Percentiles rank a stretch among this genome's conserved stretches.
Conservation (phyloP, 352 stramenopile genomes). For the Pythium utonaiense region DNA sequence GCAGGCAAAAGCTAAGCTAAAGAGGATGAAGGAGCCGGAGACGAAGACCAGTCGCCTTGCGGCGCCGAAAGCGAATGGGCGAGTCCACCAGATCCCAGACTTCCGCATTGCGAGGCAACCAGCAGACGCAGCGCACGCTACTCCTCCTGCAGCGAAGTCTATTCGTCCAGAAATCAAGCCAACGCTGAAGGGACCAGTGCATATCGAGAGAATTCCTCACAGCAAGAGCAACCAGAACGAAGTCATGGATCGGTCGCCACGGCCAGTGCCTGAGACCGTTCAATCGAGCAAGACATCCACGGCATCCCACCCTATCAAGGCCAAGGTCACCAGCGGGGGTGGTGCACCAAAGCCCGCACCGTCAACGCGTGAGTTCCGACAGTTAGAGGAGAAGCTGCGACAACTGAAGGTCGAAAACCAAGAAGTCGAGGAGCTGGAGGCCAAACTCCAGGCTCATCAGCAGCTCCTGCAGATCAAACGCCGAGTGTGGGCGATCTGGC, state of each 20-base stretch:
- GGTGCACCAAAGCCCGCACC: not conserved
- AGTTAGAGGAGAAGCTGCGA: slow-evolving; percentile 17
- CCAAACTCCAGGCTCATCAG: not conserved
- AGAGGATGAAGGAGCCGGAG: not conserved
- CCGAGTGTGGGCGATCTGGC: slow-evolving; percentile 23
- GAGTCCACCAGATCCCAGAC: not conserved
- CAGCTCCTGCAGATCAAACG: slow-evolving; percentile 16
- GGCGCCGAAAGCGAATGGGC: not conserved
- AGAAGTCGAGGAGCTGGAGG: slow-evolving; percentile 9
- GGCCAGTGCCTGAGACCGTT: not conserved
- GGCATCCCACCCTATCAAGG: not conserved
- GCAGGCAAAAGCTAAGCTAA: not conserved
- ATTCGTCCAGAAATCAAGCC: not conserved
- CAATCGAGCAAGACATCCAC: not conserved
- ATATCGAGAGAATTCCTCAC: not conserved
- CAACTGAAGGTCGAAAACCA: slow-evolving; percentile 24
- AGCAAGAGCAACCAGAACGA: slow-evolving; percentile 1
- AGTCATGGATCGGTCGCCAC: not conserved
- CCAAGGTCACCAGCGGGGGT: too few species aligned
- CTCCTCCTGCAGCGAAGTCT: not conserved
- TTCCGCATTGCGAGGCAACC: not conserved
- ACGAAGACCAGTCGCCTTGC: not conserved
- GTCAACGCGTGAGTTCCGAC: slow-evolving; percentile 5
- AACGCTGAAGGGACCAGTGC: not conserved
- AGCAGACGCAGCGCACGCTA: not conserved